Conservation (phyloP, 1,284 basidiomycete genomes). For the Irpex sp. region DNA sequence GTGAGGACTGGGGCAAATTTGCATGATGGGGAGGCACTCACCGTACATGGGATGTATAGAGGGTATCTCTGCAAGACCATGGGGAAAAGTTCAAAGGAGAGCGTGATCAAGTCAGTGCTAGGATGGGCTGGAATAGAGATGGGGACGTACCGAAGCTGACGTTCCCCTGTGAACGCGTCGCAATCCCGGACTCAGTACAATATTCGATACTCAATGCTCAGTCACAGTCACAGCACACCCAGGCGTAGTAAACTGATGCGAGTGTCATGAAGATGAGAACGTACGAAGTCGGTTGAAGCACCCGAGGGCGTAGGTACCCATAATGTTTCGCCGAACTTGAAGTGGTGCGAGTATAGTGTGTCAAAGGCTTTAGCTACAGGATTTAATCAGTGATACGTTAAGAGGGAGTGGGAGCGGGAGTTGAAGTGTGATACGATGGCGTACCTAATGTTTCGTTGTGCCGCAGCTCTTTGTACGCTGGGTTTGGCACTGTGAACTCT, state of each 20-base stretch:
- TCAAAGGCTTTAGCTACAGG: background rate
- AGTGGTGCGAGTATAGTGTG: background rate
- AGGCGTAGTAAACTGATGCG: no score
- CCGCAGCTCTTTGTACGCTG: constrained; percentile 44
- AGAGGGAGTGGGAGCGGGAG: background rate
- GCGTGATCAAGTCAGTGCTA: no score
- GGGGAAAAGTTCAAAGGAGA: no score
- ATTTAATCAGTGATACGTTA: no score
- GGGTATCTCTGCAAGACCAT: background rate
- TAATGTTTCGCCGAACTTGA: constrained; percentile 19
- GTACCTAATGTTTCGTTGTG: constrained; percentile 60
- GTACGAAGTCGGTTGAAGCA: constrained; percentile 29
- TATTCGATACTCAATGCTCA: background rate
- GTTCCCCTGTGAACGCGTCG: background rate
- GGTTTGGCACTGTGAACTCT: constrained; percentile 34
- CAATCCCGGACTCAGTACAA: background rate
- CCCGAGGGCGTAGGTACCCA: constrained; percentile 16
- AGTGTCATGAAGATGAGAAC: constrained; percentile 4
- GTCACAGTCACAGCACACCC: no score
- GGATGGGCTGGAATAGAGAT: no score
- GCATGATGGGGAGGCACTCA: no score
- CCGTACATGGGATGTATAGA: background rate
- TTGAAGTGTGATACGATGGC: constrained; percentile 13
- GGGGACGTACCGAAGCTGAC: background rate
- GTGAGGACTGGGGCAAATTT: no score